A percentile compares a stretch with the other conserved stretches of the same genome.
Evolutionary conservation across 2,329 filamentous ascomycete species (phyloP).

Genomic region (Arthrocladium fulminans): DNA sequence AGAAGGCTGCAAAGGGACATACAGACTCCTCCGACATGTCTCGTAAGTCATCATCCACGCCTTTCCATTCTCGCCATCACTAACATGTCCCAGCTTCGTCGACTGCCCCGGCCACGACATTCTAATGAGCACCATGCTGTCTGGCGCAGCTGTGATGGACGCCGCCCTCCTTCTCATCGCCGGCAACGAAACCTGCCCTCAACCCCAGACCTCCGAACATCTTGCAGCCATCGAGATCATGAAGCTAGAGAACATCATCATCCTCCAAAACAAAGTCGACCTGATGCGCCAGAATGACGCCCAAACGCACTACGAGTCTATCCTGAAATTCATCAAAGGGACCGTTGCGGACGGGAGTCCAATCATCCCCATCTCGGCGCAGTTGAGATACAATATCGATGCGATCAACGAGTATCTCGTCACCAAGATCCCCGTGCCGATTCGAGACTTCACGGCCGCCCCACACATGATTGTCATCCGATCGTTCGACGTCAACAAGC

Average conservation of each 20-base stretch:
- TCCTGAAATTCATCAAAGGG: conserved; percentile 95
- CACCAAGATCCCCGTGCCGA: conserved; percentile 85
- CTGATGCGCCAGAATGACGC: conserved; percentile 95
- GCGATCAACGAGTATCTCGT: conserved; percentile 94
- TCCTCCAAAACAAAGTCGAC: conserved; percentile 99
- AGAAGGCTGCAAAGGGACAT: conserved; percentile 79
- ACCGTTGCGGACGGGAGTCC: conserved; percentile 92
- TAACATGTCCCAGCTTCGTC: conserved; percentile 59
- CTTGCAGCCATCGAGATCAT: conserved; percentile 99
- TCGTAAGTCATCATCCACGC: conserved; percentile 56
- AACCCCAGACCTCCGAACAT: conserved; percentile 97
- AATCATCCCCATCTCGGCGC: conserved; percentile 92
- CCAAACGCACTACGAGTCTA: conserved; percentile 89
- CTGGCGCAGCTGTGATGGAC: conserved; percentile 98
- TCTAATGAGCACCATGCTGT: conserved; percentile 99
- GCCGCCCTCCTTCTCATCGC: conserved; percentile 92
- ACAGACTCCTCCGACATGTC: conserved; percentile 81
- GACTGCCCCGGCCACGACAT: conserved; percentile 99
- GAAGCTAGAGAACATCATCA: conserved; percentile 99
- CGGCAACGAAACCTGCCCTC: conserved; percentile 95
- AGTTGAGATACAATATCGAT: conserved; percentile 99
- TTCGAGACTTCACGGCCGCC: conserved; percentile 80
- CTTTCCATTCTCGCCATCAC: conserved; percentile 12
- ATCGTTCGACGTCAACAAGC: conserved; percentile 99
- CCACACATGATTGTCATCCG: conserved; percentile 99